phyloP scores from a whole-genome alignment of 352 stramenopile species.

The Globisporangium barbulae region DNA sequence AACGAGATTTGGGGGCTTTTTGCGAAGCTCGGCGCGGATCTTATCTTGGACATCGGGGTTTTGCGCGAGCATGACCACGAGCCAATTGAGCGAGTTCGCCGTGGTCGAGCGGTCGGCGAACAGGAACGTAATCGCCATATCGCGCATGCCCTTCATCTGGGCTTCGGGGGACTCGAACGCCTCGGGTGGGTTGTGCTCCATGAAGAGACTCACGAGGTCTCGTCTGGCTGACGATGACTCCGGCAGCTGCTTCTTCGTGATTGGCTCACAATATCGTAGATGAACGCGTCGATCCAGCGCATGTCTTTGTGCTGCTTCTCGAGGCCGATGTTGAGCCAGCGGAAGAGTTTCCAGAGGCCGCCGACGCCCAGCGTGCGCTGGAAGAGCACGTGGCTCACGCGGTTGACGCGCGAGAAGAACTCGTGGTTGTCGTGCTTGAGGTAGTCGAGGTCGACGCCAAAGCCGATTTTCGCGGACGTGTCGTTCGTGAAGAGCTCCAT shows the following conservation, averaged over 20 bases:
- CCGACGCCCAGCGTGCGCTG: slow-evolving; percentile 30
- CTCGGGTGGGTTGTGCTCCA: neutral
- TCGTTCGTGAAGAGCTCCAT: slow-evolving; percentile 60
- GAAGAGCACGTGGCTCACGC: slow-evolving; percentile 26
- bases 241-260: neutral
- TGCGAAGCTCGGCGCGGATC: slow-evolving; percentile 41
- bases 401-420: slow-evolving; percentile 48
- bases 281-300: slow-evolving; percentile 1
- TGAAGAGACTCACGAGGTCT: slow-evolving; percentile 11
- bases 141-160: slow-evolving; percentile 38
- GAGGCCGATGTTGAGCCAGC: slow-evolving; percentile 28
- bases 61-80: slow-evolving; percentile 67
- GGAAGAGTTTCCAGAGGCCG: slow-evolving; percentile 37
- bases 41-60: slow-evolving; percentile 52
- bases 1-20: slow-evolving; percentile 36
- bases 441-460: slow-evolving; percentile 29
- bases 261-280: slow-evolving; percentile 12
- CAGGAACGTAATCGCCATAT: slow-evolving; percentile 72
- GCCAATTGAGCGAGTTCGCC: slow-evolving; percentile 63
- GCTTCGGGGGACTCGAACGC: neutral
- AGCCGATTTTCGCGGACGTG: slow-evolving; percentile 56
- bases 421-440: slow-evolving; percentile 34
- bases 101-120: slow-evolving; percentile 77
- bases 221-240: neutral
- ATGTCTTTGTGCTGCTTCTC: slow-evolving; percentile 28